phyloP scores from a whole-genome alignment of 129 eudicot species.

The Flaveria trinervia region DNA sequence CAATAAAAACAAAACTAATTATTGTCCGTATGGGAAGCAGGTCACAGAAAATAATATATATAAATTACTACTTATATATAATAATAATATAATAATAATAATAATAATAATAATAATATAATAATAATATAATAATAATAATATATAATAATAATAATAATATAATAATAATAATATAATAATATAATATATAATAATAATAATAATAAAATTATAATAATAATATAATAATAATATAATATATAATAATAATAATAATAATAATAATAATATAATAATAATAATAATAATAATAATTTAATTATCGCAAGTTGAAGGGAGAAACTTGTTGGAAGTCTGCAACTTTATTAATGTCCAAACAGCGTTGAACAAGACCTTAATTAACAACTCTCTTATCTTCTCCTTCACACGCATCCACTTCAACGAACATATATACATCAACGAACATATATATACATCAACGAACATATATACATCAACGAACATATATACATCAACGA shows the following conservation, averaged over 20 bases:
- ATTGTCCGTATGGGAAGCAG: too few species aligned
- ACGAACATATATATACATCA: background rate
- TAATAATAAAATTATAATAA: background rate
- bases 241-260: too few species aligned
- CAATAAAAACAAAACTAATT: too few species aligned
- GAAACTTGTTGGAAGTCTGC: conserved; percentile 24
- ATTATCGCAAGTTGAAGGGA: background rate
- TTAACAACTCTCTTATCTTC: background rate
- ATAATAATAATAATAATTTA: background rate
- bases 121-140: background rate
- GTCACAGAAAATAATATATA: too few species aligned
- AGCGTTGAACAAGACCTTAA: background rate
- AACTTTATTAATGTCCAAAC: conserved; percentile 7
- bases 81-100: too few species aligned
- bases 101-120: background rate
- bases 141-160: background rate
- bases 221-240: background rate
- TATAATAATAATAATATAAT: background rate
- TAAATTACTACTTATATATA: too few species aligned
- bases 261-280: background rate
- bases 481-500: background rate
- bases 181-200: too few species aligned
- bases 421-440: background rate
- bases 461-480: too few species aligned
- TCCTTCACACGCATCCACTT: background rate